phyloP scores from a whole-genome alignment of 257 asterid genomes.

The Hygrophila difformis region DNA sequence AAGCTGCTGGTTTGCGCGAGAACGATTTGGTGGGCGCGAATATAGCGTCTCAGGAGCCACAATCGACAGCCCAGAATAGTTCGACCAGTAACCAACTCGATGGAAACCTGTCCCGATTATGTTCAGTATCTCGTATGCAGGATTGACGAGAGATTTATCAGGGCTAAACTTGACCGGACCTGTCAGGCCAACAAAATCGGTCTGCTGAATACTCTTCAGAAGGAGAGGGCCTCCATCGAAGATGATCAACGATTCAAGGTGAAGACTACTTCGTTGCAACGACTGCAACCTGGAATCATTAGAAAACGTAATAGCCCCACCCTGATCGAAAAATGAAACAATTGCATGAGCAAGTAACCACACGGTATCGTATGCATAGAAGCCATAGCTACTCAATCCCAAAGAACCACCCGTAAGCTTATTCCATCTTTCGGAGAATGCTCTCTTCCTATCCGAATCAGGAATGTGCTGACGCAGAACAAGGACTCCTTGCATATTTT shows the following conservation, averaged over 20 bases:
- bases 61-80: constrained; percentile 65
- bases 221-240: constrained; percentile 82
- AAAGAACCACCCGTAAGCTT: constrained; percentile 40
- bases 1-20: constrained; percentile 39
- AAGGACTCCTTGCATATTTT: constrained; percentile 41
- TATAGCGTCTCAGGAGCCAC: constrained; percentile 56
- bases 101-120: constrained; percentile 75
- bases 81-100: constrained; percentile 80
- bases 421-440: constrained; percentile 48
- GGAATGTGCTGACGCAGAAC: constrained; percentile 43
- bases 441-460: constrained; percentile 39
- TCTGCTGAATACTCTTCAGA: constrained; percentile 38
- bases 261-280: constrained; percentile 39
- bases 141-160: constrained; percentile 47
- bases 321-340: constrained; percentile 52
- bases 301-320: constrained; percentile 68
- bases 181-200: constrained; percentile 63
- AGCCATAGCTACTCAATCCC: constrained; percentile 64
- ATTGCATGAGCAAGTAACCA: constrained; percentile 85
- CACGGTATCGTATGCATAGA: constrained; percentile 76
- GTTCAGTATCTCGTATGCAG: constrained; percentile 74
- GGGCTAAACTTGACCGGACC: constrained; percentile 58
- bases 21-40: constrained; percentile 38
- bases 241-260: constrained; percentile 54
- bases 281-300: constrained; percentile 41